A percentile compares a stretch with the other conserved stretches of the same genome.
These are phyloP conservation scores for Coccomyxa sp. DNA, from an alignment of 139 green algal species.

Conservation along the genomic window DNA sequence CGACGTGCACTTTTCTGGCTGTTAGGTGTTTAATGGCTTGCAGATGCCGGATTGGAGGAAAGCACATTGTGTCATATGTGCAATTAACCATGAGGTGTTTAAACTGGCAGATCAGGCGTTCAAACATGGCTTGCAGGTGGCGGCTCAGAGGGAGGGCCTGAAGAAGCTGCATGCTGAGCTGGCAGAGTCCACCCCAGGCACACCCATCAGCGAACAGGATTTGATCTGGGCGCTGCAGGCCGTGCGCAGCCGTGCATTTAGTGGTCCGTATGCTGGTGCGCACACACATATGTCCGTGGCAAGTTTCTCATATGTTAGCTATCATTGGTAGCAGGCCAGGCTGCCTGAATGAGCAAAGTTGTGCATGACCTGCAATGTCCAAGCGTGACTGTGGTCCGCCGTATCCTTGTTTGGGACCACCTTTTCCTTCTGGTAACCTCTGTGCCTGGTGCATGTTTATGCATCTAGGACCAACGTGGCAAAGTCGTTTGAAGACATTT, in stretches of 20 bases:
- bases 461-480: background rate
- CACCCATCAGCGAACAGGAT: conserved; percentile 12
- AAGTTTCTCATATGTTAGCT: no score
- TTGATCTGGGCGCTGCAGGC: conserved; percentile 68
- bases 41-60: no score
- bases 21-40: no score
- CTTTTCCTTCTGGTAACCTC: no score
- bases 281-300: background rate
- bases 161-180: conserved; percentile 39
- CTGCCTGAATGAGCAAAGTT: no score
- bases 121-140: background rate
- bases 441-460: no score
- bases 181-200: background rate
- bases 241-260: conserved; percentile 78
- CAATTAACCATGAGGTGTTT: background rate
- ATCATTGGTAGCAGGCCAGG: no score
- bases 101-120: background rate
- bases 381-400: no score
- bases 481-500: background rate
- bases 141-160: conserved; percentile 46
- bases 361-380: no score
- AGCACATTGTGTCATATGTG: background rate
- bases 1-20: no score
- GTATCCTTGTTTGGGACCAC: no score
- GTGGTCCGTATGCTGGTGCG: conserved; percentile 70